Evolutionary conservation across 306 rosid species (phyloP).

Genomic region (Amphicarpaea edgeworthii): DNA sequence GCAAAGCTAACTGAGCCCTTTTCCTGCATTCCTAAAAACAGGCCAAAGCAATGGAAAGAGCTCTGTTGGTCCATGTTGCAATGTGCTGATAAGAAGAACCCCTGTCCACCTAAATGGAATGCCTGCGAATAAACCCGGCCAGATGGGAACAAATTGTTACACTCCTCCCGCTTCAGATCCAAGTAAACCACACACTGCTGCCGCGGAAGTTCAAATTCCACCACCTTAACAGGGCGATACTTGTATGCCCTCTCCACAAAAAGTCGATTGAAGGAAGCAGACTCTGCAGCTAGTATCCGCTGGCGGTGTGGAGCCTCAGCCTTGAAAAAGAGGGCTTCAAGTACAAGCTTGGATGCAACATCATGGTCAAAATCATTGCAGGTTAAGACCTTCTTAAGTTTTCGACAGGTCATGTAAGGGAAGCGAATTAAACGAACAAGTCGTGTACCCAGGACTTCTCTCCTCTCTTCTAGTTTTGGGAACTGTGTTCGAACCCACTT

Average conservation of each 20-base stretch:
- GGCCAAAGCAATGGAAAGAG: constrained; percentile 92
- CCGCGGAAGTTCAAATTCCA: constrained; percentile 90
- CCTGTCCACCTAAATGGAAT: constrained; percentile 96
- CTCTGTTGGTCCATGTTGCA: constrained; percentile 99
- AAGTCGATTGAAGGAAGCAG: constrained; percentile 59
- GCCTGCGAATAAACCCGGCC: constrained; percentile 97
- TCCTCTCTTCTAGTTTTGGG: constrained; percentile 77
- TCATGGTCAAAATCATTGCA: constrained; percentile 90
- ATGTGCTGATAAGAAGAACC: constrained; percentile 93
- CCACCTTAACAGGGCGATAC: constrained; percentile 93
- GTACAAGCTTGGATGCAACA: constrained; percentile 77
- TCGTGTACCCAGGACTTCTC: constrained; percentile 71
- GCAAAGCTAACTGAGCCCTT: constrained; percentile 90
- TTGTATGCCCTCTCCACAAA: constrained; percentile 90
- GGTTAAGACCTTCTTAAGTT: constrained; percentile 84
- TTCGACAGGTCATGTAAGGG: constrained; percentile 88
- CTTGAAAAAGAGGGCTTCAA: constrained; percentile 92
- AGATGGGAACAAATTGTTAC: constrained; percentile 76
- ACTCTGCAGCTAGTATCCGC: constrained; percentile 72
- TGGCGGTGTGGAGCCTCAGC: constrained; percentile 96
- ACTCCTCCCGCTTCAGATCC: constrained; percentile 93
- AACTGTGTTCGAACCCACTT: constrained; percentile 80
- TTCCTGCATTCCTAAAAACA: constrained; percentile 97
- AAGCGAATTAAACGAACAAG: constrained; percentile 84
- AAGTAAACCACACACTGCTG: constrained; percentile 96